Evolutionary conservation across 345 rosid species (phyloP).

Genomic region (Rhizophora mangle): DNA sequence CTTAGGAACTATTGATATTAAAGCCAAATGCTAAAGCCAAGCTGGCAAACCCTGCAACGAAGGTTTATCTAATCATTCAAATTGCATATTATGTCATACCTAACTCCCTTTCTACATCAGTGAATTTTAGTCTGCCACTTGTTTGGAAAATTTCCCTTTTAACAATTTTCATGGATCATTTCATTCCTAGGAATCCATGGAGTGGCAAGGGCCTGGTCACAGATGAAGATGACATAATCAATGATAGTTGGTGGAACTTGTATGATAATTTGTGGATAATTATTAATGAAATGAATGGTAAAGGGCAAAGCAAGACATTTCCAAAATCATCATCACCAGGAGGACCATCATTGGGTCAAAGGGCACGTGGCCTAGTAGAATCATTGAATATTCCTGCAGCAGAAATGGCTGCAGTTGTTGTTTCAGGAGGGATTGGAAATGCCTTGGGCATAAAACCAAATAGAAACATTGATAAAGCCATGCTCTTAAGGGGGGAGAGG

Average conservation of each 20-base stretch:
- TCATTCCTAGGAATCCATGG: constrained; percentile 39
- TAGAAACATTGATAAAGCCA: constrained; percentile 83
- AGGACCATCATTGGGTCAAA: constrained; percentile 85
- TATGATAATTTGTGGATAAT: constrained; percentile 85
- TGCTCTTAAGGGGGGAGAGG: constrained; percentile 91
- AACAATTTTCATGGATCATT: constrained; percentile 14
- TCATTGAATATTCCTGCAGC: constrained; percentile 96
- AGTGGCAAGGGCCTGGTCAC: constrained; percentile 36
- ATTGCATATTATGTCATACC: too few species aligned
- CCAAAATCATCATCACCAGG: constrained; percentile 47
- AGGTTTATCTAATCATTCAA: too few species aligned
- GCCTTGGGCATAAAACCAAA: constrained; percentile 77
- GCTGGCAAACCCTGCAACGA: too few species aligned
- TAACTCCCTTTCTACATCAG: neutral
- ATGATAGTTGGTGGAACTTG: constrained; percentile 79
- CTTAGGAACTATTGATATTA: too few species aligned
- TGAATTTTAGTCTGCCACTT: neutral
- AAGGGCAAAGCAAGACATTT: constrained; percentile 66
- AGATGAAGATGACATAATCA: constrained; percentile 39
- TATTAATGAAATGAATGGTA: constrained; percentile 75
- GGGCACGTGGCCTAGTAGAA: constrained; percentile 96
- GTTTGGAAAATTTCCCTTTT: neutral
- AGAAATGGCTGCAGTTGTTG: constrained; percentile 99
- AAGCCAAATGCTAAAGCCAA: too few species aligned
- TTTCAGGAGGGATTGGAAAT: constrained; percentile 90